Percentiles rank a stretch among this genome's conserved stretches.
Conservation (phyloP, 2,329 filamentous ascomycete genomes). For the Neofusicoccum umdonicola region DNA sequence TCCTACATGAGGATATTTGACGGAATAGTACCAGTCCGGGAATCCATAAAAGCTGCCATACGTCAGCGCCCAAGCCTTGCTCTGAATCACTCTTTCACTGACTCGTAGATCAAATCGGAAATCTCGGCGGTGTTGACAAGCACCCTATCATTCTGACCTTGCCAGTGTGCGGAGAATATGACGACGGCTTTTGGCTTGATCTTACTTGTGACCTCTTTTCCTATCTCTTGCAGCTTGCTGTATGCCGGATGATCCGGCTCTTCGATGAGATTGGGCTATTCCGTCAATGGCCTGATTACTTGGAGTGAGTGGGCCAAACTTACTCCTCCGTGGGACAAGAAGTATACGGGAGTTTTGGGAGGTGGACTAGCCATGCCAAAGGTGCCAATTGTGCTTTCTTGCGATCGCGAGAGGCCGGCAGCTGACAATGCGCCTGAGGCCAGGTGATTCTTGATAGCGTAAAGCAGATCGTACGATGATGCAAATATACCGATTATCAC, state of each 20-base stretch:
- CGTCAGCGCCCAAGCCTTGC: not conserved
- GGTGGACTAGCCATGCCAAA: not conserved
- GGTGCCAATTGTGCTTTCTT: not conserved
- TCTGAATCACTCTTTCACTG: not conserved
- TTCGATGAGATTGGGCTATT: conserved; percentile 62
- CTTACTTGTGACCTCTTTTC: conserved; percentile 66
- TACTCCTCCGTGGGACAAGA: conserved; percentile 14
- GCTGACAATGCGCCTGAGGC: not conserved
- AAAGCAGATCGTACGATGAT: not conserved
- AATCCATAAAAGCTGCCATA: conserved; percentile 60
- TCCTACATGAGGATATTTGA: conserved; percentile 61
- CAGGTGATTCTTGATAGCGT: not conserved
- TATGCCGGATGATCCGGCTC: conserved; percentile 68
- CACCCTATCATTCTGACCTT: conserved; percentile 56
- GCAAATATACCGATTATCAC: not conserved
- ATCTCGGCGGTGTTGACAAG: conserved; percentile 64
- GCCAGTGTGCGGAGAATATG: conserved; percentile 78
- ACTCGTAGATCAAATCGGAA: conserved; percentile 68
- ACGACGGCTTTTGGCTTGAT: conserved; percentile 71
- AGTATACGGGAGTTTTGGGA: conserved; percentile 8
- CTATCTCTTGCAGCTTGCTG: conserved; percentile 61
- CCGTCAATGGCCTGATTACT: not conserved
- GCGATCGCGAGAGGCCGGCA: not conserved
- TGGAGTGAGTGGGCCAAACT: not conserved
- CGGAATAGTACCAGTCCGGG: conserved; percentile 63